phyloP scores from a whole-genome alignment of 306 rosid genomes.

The Lathyrus sativus region DNA sequence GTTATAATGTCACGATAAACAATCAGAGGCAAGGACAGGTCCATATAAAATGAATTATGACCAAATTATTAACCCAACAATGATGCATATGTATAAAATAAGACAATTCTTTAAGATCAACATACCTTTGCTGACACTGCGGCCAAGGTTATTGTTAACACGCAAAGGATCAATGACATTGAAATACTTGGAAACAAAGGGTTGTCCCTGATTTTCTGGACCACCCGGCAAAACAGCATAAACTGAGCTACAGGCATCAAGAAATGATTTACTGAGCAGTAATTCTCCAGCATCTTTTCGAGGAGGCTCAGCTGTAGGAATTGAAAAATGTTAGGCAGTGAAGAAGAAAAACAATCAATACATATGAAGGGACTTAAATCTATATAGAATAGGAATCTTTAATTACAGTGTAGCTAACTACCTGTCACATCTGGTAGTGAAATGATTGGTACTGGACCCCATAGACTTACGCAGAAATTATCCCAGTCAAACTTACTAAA shows the following conservation, averaged over 20 bases:
- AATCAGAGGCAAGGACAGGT: slow-evolving; percentile 21
- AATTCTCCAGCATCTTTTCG: slow-evolving; percentile 91
- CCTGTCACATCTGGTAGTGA: slow-evolving; percentile 98
- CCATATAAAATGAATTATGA: slow-evolving; percentile 16
- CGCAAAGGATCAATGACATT: slow-evolving; percentile 98
- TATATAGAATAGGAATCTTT: slow-evolving; percentile 20
- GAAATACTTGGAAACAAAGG: slow-evolving; percentile 89
- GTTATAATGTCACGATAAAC: slow-evolving; percentile 3
- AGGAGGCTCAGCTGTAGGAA: slow-evolving; percentile 85
- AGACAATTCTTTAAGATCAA: slow-evolving; percentile 26
- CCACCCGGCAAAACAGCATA: slow-evolving; percentile 88
- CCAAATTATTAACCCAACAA: slow-evolving; percentile 9
- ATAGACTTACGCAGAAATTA: slow-evolving; percentile 87
- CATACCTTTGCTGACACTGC: slow-evolving; percentile 98
- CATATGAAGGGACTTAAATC: slow-evolving; percentile 4
- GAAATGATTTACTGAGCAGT: slow-evolving; percentile 80
- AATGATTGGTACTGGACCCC: slow-evolving; percentile 93
- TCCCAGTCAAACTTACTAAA: slow-evolving; percentile 99
- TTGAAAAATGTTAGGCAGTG: slow-evolving; percentile 18
- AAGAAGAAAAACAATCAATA: slow-evolving; percentile 30
- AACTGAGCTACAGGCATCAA: slow-evolving; percentile 71
- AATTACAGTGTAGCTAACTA: slow-evolving; percentile 46
- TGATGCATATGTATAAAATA: slow-evolving; percentile 10
- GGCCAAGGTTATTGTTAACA: slow-evolving; percentile 96
- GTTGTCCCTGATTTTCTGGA: slow-evolving; percentile 83